Evolutionary conservation across 805 yeast genomes (phyloP).

Genomic region (Debaryomyces maramus): DNA sequence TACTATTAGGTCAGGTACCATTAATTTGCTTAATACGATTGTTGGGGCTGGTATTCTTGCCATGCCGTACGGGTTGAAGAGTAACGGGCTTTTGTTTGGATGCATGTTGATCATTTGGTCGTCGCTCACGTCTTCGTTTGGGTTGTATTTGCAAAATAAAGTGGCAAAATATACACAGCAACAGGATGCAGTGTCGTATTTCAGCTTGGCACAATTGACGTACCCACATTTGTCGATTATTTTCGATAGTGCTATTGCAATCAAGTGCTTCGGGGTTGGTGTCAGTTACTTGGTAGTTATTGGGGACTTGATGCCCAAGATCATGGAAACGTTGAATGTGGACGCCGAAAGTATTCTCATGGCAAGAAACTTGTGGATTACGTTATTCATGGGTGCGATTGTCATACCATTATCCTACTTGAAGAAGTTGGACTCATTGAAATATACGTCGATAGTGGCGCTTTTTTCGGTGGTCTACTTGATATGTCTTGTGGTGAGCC

Average conservation of each 20-base stretch:
- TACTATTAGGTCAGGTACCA: slow-evolving; percentile 48
- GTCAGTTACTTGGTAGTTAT: slow-evolving; percentile 69
- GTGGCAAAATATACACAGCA: slow-evolving; percentile 50
- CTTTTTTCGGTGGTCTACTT: slow-evolving; percentile 65
- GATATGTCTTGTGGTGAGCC: slow-evolving; percentile 52
- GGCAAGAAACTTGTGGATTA: slow-evolving; percentile 53
- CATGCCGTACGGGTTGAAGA: slow-evolving; percentile 65
- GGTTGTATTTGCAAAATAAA: slow-evolving; percentile 61
- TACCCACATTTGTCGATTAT: slow-evolving; percentile 68
- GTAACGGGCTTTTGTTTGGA: slow-evolving; percentile 50
- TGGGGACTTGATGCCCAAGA: slow-evolving; percentile 73
- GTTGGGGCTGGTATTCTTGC: slow-evolving; percentile 70
- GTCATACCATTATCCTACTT: slow-evolving; percentile 65
- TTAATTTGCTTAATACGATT: slow-evolving; percentile 56
- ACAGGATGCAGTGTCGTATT: slow-evolving; percentile 42
- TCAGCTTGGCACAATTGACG: slow-evolving; percentile 53
- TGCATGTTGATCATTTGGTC: slow-evolving; percentile 39
- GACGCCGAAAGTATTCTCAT: slow-evolving; percentile 19
- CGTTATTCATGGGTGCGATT: slow-evolving; percentile 48
- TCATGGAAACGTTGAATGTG: slow-evolving; percentile 40
- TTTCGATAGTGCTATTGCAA: slow-evolving; percentile 73
- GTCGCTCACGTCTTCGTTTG: slow-evolving; percentile 53
- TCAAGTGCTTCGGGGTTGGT: slow-evolving; percentile 80
- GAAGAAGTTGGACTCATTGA: slow-evolving; percentile 64
- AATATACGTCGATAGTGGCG: slow-evolving; percentile 70